Evolutionary conservation across 2,329 filamentous ascomycete species (phyloP), one percentile per base, ranked within the genome.

Genomic region (Bipolaris oryzae): DNA sequence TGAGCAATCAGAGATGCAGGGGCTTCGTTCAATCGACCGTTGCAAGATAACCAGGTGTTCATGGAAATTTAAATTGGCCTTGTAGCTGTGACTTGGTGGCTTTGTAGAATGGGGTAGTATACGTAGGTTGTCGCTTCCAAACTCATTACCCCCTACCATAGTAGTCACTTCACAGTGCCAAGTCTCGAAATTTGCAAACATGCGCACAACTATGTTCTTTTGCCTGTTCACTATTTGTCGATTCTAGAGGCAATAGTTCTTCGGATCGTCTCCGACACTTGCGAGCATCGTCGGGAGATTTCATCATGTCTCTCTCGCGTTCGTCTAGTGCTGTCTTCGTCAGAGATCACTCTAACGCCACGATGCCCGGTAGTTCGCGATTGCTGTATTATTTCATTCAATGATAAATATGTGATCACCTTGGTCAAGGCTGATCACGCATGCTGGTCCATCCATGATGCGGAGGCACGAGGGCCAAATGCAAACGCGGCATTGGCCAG

Each of bases 401-500:
- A 16, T 53, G 5, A n/a, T 53, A 43, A 15, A 43, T 38, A 37
- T 18, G 23, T 28, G 6, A n/a, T n/a, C 5, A 21, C 31, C n/a
- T 37, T 42, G 34, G 53, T 28, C 16, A 15, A 34, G 34, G n/a
- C 34, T 10, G n/a, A 28, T 41, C 43, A n/a, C 37, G 31, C 16
- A 23, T 33, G 15, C 33, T 10, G 47, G 23, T 45, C 49, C 41
- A 62, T 49, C 38, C 28, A 25, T 52, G 33, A 25, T 35, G 52
- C 37, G 49, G 47, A 38, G 51, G 49, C 50, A 46, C 37, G 18
- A 54, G 43, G 33, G 50, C 48, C 49, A 7, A 28, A 35, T 39
- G 54, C 60, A 53, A 63, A 62, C 58, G 54, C 15, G 16, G 42
- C 28, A 21, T 53, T 64, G 66, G 57, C 57, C 52, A 37, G 55